A percentile compares a stretch with the other conserved stretches of the same genome.
These are phyloP conservation scores for Diplodia mutila DNA, from an alignment of 2,329 filamentous ascomycete genomes.

Conservation along the genomic window DNA sequence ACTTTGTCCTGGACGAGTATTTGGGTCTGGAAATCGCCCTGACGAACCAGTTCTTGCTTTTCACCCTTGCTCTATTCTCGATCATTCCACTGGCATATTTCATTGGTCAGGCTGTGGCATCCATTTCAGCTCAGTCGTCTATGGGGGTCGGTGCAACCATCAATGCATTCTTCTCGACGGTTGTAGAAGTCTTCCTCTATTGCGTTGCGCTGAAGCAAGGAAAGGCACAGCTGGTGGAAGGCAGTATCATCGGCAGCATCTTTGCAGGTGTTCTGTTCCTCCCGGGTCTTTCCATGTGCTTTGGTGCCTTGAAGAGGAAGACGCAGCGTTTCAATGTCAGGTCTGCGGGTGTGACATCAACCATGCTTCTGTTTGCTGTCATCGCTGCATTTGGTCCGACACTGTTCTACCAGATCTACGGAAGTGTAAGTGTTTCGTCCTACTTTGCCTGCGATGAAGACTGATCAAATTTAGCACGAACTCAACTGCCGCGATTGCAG, in stretches of 20 bases:
- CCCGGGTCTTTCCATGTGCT: conserved; percentile 97
- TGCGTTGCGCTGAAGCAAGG: conserved; percentile 91
- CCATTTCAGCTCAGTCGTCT: conserved; percentile 96
- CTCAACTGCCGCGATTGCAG: conserved; percentile 75
- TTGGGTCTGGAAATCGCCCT: conserved; percentile 73
- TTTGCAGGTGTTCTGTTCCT: conserved; percentile 95
- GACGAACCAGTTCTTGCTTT: conserved; percentile 84
- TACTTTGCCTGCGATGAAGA: conserved; percentile 1
- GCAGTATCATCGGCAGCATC: conserved; percentile 96
- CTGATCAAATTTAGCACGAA: conserved; percentile 69
- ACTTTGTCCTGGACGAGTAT: conserved; percentile 72
- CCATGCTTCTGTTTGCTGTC: conserved; percentile 95
- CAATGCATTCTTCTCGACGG: conserved; percentile 96
- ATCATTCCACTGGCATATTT: conserved; percentile 98
- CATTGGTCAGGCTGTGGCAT: conserved; percentile 96
- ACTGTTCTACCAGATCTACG: conserved; percentile 97
- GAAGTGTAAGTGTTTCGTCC: conserved; percentile 63
- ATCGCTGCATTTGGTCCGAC: conserved; percentile 96
- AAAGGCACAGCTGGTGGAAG: conserved; percentile 90
- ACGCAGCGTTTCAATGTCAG: conserved; percentile 97
- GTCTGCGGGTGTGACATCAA: conserved; percentile 94
- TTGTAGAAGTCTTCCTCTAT: conserved; percentile 97
- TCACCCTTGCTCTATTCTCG: conserved; percentile 80
- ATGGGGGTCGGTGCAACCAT: conserved; percentile 97
- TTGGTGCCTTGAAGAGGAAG: conserved; percentile 95